Percentiles rank a stretch among this genome's conserved stretches.
Evolutionary conservation across 2,329 filamentous ascomycete species (phyloP).

Genomic region (Pseudocercospora musae): DNA sequence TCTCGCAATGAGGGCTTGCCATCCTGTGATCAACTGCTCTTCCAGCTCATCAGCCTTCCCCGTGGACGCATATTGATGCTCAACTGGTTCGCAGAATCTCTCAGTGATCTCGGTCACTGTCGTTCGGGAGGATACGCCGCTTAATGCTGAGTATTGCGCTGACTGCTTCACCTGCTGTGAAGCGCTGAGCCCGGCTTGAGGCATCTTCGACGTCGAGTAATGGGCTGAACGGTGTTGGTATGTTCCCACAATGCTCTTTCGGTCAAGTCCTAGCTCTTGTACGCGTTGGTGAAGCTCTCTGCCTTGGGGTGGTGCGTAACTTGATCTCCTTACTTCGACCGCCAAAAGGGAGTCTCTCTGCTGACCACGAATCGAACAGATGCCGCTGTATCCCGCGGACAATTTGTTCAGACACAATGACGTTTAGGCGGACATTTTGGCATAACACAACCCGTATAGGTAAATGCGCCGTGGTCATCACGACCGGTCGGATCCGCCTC

Average conservation of each 20-base stretch:
- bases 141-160: constrained; percentile 15
- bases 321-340: no score
- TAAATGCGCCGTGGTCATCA: constrained; percentile 1
- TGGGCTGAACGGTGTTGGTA: background rate
- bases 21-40: constrained; percentile 20
- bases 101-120: constrained; percentile 16
- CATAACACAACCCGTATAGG: constrained; percentile 10
- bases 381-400: background rate
- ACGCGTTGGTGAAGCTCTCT: background rate
- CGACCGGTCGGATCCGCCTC: constrained; percentile 12
- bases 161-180: constrained; percentile 17
- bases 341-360: no score
- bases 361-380: no score
- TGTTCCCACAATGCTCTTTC: background rate
- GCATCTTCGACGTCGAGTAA: constrained; percentile 13
- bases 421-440: constrained; percentile 3
- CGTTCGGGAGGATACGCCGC: constrained; percentile 10
- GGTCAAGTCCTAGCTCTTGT: background rate
- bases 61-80: constrained; percentile 17
- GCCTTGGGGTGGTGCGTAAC: no score
- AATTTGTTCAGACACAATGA: constrained; percentile 2
- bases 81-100: constrained; percentile 24
- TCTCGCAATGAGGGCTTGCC: constrained; percentile 23
- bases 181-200: constrained; percentile 18
- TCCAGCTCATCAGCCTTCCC: constrained; percentile 21